These are phyloP conservation scores for Leptographium procerum DNA, from an alignment of 2,329 filamentous ascomycete genomes.

Conservation along the genomic window DNA sequence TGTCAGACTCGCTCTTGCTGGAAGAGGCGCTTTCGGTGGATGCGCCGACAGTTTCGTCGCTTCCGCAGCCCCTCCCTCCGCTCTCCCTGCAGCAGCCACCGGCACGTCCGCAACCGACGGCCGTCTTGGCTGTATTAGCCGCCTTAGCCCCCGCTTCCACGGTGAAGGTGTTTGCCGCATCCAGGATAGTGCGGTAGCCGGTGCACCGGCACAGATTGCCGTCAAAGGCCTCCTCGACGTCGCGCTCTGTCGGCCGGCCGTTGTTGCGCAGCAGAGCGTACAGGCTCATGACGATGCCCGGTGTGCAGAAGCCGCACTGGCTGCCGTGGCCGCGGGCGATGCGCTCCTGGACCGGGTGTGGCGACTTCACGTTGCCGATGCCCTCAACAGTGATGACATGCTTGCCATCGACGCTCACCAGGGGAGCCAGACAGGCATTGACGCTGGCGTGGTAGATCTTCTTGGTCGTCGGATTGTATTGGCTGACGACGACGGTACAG, in stretches of 20 bases:
- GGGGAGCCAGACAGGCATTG: constrained; percentile 87
- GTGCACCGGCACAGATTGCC: constrained; percentile 94
- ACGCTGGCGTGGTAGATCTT: constrained; percentile 93
- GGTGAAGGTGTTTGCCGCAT: constrained; percentile 86
- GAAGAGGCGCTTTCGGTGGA: neutral
- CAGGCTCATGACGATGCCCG: constrained; percentile 94
- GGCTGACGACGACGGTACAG: constrained; percentile 89
- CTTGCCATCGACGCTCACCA: constrained; percentile 90
- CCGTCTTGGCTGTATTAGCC: constrained; percentile 32
- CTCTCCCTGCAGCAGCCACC: constrained; percentile 64
- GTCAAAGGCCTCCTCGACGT: constrained; percentile 93
- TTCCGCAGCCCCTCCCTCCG: constrained; percentile 37
- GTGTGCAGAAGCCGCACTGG: constrained; percentile 86
- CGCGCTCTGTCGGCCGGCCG: constrained; percentile 61
- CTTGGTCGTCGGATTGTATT: constrained; percentile 85
- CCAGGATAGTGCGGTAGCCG: constrained; percentile 85
- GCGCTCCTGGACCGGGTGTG: constrained; percentile 83
- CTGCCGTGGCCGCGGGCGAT: constrained; percentile 87
- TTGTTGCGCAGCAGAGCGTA: constrained; percentile 89
- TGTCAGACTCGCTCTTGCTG: neutral
- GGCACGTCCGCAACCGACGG: constrained; percentile 21
- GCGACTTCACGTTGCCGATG: constrained; percentile 76
- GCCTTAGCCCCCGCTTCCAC: constrained; percentile 28
- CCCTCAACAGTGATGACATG: constrained; percentile 97
- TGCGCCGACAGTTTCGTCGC: constrained; percentile 46